Conservation (phyloP, 306 rosid genomes). For the Pachyrhizus erosus region DNA sequence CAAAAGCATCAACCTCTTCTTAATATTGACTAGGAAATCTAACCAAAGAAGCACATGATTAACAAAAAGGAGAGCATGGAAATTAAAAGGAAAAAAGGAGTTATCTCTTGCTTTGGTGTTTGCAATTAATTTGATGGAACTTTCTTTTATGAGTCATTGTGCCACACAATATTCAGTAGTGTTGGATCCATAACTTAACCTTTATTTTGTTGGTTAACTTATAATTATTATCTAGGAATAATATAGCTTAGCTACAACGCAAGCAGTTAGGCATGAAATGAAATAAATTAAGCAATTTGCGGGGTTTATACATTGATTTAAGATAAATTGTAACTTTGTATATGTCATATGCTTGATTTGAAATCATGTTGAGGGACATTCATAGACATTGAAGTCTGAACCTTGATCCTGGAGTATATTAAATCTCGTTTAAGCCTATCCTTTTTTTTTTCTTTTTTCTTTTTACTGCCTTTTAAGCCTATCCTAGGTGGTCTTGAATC, state of each 20-base stretch:
- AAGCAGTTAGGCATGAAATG: background rate
- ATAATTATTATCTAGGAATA: constrained; percentile 10
- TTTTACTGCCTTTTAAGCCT: no score
- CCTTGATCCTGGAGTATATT: background rate
- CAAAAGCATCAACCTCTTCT: constrained; percentile 30
- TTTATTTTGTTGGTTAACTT: constrained; percentile 6
- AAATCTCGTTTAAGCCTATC: background rate
- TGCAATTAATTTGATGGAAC: constrained; percentile 28
- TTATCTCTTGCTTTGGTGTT: constrained; percentile 39
- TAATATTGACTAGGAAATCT: background rate
- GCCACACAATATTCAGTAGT: constrained; percentile 28
- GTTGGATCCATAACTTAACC: constrained; percentile 36
- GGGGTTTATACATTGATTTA: background rate
- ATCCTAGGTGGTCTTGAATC: background rate
- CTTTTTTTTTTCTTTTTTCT: no score
- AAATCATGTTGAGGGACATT: background rate
- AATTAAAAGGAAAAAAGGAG: background rate
- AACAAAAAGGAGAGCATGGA: constrained; percentile 17
- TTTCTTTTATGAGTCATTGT: constrained; percentile 37
- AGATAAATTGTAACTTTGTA: background rate
- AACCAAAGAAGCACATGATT: constrained; percentile 25
- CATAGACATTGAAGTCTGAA: background rate
- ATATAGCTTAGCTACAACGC: constrained; percentile 25
- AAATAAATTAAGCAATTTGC: constrained; percentile 3
- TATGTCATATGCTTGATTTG: background rate